Conservation (phyloP, 371 early-diverging fungal genomes). For the Mucor lusitanicus region DNA sequence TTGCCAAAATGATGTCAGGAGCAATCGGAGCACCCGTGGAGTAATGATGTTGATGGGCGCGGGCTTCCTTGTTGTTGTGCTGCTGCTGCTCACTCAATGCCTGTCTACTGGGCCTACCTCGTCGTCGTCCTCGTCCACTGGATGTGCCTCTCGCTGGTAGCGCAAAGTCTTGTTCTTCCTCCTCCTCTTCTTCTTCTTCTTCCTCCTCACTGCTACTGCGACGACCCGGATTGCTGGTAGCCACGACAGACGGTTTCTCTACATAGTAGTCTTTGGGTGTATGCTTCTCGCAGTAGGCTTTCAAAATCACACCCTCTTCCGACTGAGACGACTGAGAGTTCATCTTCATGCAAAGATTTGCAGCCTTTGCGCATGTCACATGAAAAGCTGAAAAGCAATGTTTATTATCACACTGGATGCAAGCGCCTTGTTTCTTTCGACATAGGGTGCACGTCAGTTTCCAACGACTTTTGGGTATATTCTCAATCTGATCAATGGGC, state of each 20-base stretch:
- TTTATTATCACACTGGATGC: constrained; percentile 92
- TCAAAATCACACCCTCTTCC: constrained; percentile 60
- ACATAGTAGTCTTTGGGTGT: constrained; percentile 65
- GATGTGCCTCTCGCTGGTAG: neutral
- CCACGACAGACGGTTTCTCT: constrained; percentile 22
- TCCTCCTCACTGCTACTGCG: neutral
- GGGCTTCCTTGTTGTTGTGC: constrained; percentile 55
- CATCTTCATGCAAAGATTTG: constrained; percentile 88
- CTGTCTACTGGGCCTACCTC: neutral
- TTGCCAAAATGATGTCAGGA: constrained; percentile 66
- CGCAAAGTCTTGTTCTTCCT: neutral
- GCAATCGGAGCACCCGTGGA: constrained; percentile 66
- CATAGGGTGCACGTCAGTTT: constrained; percentile 88
- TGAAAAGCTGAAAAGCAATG: constrained; percentile 93
- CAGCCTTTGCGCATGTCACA: constrained; percentile 90
- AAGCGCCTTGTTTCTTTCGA: constrained; percentile 81
- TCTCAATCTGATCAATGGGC: constrained; percentile 90
- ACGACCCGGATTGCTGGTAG: constrained; percentile 15
- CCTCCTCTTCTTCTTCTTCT: neutral
- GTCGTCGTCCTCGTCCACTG: neutral
- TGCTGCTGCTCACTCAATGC: neutral
- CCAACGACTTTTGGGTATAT: constrained; percentile 91
- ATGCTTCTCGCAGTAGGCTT: constrained; percentile 85
- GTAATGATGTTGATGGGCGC: constrained; percentile 62
- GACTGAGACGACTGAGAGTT: constrained; percentile 46